These are phyloP conservation scores for Coniochaeta sp. DNA, from an alignment of 2,329 filamentous ascomycete genomes.

Conservation along the genomic window DNA sequence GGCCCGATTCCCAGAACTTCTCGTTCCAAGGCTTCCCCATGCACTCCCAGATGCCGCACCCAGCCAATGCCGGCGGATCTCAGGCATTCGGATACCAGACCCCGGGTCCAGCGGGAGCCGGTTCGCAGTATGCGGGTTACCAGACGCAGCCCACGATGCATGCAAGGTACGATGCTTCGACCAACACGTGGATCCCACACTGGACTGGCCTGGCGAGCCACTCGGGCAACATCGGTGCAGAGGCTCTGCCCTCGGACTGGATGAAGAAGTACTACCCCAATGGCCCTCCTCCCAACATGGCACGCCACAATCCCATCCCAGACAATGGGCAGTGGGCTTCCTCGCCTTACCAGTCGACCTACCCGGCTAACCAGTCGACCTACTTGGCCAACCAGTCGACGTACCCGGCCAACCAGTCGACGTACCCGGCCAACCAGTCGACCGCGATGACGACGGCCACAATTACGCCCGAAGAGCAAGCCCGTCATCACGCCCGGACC, in stretches of 20 bases:
- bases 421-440: conserved; percentile 6
- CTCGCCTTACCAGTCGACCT: too few relatives aligned
- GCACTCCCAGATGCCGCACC: neutral
- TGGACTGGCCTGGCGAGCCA: neutral
- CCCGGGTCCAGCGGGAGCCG: too few relatives aligned
- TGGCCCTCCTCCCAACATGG: conserved; percentile 22
- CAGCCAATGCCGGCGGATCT: neutral
- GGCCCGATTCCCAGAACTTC: neutral
- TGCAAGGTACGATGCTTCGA: too few relatives aligned
- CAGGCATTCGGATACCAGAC: neutral
- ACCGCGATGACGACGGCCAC: conserved; percentile 11
- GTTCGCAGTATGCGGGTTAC: too few relatives aligned
- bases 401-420: too few relatives aligned
- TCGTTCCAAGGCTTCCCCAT: neutral
- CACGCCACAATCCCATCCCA: conserved; percentile 7
- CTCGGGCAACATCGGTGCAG: conserved; percentile 15
- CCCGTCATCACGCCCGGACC: conserved; percentile 15
- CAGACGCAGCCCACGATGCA: too few relatives aligned
- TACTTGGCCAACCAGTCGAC: too few relatives aligned
- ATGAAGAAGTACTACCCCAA: conserved; percentile 21
- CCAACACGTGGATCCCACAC: neutral
- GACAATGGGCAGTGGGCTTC: conserved; percentile 20
- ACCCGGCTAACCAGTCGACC: too few relatives aligned
- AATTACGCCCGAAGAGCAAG: conserved; percentile 14
- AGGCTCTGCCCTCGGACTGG: conserved; percentile 19